Percentiles rank a stretch among this genome's conserved stretches.
Evolutionary conservation across 2,329 filamentous ascomycete genomes (phyloP).

Genomic region (Ophiobolus disseminans): DNA sequence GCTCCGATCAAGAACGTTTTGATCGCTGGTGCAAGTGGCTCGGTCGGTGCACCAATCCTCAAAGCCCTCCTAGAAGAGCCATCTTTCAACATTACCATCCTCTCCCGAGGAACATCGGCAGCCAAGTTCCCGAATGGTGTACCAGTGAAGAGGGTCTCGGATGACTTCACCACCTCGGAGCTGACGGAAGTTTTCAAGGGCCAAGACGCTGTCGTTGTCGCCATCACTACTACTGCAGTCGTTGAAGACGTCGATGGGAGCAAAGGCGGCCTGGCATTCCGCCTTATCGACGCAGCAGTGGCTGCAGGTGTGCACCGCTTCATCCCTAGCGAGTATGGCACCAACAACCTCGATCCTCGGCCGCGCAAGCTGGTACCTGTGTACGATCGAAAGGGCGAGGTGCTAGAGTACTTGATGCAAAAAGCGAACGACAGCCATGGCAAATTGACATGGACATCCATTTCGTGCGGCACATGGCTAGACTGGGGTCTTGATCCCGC

Average conservation of each 20-base stretch:
- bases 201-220: constrained; percentile 49
- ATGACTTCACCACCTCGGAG: constrained; percentile 27
- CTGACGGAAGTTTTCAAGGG: constrained; percentile 44
- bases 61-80: constrained; percentile 43
- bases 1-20: constrained; percentile 27
- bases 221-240: constrained; percentile 34
- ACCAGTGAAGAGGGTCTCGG: constrained; percentile 37
- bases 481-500: constrained; percentile 30
- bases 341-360: constrained; percentile 45
- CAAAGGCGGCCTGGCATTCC: constrained; percentile 24
- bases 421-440: constrained; percentile 23
- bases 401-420: constrained; percentile 44
- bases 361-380: constrained; percentile 42
- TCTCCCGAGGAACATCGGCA: constrained; percentile 37
- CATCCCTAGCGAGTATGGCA: constrained; percentile 52
- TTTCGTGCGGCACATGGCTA: constrained; percentile 32
- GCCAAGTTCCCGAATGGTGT: constrained; percentile 31
- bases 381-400: constrained; percentile 45
- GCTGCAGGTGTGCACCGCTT: constrained; percentile 50
- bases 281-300: constrained; percentile 50
- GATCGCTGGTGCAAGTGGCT: constrained; percentile 38
- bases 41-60: constrained; percentile 33
- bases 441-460: constrained; percentile 25
- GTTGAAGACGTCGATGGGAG: constrained; percentile 26
- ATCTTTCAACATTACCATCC: constrained; percentile 42